Evolutionary conservation across 2,329 filamentous ascomycete genomes (phyloP).

Genomic region (Diaporthe australafricana): DNA sequence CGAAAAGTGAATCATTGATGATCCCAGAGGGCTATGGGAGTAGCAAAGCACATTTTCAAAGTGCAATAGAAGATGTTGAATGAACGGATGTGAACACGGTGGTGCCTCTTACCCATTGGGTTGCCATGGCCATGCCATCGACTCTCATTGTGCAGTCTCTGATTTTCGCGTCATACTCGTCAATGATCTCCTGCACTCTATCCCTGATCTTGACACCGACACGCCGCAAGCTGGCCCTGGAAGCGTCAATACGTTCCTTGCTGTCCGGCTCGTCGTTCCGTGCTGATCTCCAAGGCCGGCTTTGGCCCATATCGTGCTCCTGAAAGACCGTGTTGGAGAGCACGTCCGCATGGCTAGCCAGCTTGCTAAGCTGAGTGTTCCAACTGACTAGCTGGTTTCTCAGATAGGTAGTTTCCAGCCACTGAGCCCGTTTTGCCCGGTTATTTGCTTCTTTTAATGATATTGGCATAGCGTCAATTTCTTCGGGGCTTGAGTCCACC

Average conservation of each 20-base stretch:
- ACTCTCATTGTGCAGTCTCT: constrained; percentile 48
- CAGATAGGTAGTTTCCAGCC: constrained; percentile 43
- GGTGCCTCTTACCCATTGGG: constrained; percentile 46
- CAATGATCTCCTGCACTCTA: constrained; percentile 40
- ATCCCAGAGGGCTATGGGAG: not conserved
- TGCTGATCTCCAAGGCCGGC: not conserved
- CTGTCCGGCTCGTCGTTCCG: not conserved
- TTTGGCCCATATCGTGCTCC: not conserved
- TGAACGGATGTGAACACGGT: not conserved
- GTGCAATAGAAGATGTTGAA: not conserved
- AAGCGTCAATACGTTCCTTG: not conserved
- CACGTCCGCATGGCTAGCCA: constrained; percentile 37
- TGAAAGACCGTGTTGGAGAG: constrained; percentile 27
- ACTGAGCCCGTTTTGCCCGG: constrained; percentile 38
- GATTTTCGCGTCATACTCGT: constrained; percentile 48
- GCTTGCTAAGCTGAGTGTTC: constrained; percentile 42
- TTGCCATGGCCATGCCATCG: constrained; percentile 50
- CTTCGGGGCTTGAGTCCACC: constrained; percentile 34
- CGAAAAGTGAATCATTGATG: not conserved
- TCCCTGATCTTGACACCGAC: constrained; percentile 38
- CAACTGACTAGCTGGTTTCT: constrained; percentile 43
- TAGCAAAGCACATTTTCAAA: not conserved
- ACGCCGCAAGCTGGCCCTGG: constrained; percentile 12
- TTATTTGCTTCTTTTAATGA: constrained; percentile 31
- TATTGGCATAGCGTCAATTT: constrained; percentile 10